Evolutionary conservation across 2,329 filamentous ascomycete genomes (phyloP), one percentile per base, ranked within the genome.

Genomic region (Diaporthe caulivora): DNA sequence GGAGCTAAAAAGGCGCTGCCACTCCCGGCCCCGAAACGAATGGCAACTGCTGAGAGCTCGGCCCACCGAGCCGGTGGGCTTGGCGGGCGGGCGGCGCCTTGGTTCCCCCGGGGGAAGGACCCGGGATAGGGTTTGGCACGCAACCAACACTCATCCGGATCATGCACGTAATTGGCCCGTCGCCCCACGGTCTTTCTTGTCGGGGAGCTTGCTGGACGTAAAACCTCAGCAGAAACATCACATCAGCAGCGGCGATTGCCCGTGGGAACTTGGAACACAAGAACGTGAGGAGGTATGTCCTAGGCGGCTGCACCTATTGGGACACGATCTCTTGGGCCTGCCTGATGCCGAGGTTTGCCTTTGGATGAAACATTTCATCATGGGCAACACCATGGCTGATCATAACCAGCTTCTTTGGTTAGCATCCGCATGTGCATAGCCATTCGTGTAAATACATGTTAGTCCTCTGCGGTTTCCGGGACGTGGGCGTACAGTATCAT

Each of bases 21-120:
- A 40, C 62, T 21, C 44, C 44, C 62, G 62, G 62, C 29, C 62
- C 62, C 62, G 62, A 51, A 65, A 65, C 62, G 29, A 65, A 51
- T 65, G 44, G 24, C 18, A 51, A 44, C 21, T 34, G n/a, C 37
- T 40, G 37, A 40, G 37, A 29, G 60, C 60, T 37, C 51, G 42
- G 29, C n/a, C 60, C 11, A 51, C 60, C 60, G 60, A 65, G 44
- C 60, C 60, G 60, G 42, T 65, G 44, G 60, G 60, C 60, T 65
- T 44, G 60, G 60, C 60, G 42, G 42, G 60, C 42, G 42, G 60
- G 44, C 60, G 44, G 42, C 26, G 60, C 17, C 44, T 24, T 65
- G 44, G 60, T 24, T 21, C 60, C 18, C 26, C 40, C 24, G 53
- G 21, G n/a, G 60, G 60, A 29, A 47, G 58, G 26, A 47, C 29